phyloP scores from a whole-genome alignment of 83 land plant species.

The Picea abies region DNA sequence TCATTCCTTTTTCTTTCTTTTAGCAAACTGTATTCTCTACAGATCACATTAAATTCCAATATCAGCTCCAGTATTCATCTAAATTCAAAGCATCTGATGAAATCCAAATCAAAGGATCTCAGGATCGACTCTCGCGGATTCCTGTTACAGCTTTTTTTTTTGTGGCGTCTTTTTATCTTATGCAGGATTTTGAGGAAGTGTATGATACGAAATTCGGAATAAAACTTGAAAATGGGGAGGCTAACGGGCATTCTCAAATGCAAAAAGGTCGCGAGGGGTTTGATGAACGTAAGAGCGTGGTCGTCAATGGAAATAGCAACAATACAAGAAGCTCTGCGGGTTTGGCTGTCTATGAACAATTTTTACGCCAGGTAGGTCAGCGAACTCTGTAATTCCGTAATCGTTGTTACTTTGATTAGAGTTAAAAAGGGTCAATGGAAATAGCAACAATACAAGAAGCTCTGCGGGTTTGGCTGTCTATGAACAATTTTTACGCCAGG shows the following conservation, averaged over 20 bases:
- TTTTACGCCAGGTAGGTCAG: conserved; percentile 42
- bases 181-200: conserved; percentile 79
- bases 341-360: conserved; percentile 79
- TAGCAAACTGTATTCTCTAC: not conserved
- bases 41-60: not conserved
- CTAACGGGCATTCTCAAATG: conserved; percentile 16
- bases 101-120: not conserved
- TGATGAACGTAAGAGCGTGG: not conserved
- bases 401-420: not conserved
- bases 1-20: not conserved
- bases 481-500: conserved; percentile 74
- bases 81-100: not conserved
- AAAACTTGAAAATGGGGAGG: conserved; percentile 24
- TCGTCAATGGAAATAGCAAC: conserved; percentile 20
- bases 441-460: conserved; percentile 12
- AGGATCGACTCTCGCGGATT: not conserved
- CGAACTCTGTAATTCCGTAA: not conserved
- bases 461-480: conserved; percentile 56
- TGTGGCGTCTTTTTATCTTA: not conserved
- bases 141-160: not conserved
- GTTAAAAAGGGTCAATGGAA: conserved; percentile 23
- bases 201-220: conserved; percentile 78
- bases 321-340: conserved; percentile 30
- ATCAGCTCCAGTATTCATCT: not conserved
- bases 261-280: conserved; percentile 23